Base-by-base conservation (phyloP, 805 yeast genomes). In the Starmerella floricola region DNA sequence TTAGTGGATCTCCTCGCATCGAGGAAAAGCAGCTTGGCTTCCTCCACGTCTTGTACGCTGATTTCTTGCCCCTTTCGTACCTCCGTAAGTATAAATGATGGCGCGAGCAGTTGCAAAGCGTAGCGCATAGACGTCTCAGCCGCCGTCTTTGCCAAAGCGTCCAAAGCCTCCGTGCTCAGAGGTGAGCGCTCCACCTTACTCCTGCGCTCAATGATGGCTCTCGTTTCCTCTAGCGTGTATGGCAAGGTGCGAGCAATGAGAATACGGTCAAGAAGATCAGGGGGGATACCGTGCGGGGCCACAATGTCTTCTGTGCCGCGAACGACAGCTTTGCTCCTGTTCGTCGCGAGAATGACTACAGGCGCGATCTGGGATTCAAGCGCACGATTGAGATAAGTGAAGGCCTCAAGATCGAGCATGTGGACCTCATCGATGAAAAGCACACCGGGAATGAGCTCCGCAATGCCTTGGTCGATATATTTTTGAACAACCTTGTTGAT, bases 371-470 rank as follows among this genome's bases (percentile, higher is more conserved):
- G 67, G 38, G 87, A 78, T 64, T 91, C 98, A 50, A 91, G 70
- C 8, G 97, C 97, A 51, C 94, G 74, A 68, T 91, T 91, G 56
- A 91, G 69, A 62, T 83, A 91, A 11, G 98, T 84, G 67, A 91
- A 91, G 61, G 94, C 84, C 69, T 91, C 99, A 49, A 91, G 79
- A 60, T 91, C 98, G 55, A 91, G 71, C 98, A 91, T 91, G 66
- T 91, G 93, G 34, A 87, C 97, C 67, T 91, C 99, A 64, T 91
- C 99, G 54, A 91, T 91, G 63, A 91, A 91, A 55, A 91, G 68
- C 19, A 91, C 99, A 56, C 99, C 99, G 1, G 99, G 99, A 45
- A 91, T 83, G 37, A 91, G 72, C 64, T 88, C 97, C 11, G 99
- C 99, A 41, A 88, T 83, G 47, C 98, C 98, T 66, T 91, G 96